A percentile compares a stretch with the other conserved stretches of the same genome.
Evolutionary conservation across 1,284 basidiomycete genomes (phyloP).

Genomic region (Malassezia restricta): DNA sequence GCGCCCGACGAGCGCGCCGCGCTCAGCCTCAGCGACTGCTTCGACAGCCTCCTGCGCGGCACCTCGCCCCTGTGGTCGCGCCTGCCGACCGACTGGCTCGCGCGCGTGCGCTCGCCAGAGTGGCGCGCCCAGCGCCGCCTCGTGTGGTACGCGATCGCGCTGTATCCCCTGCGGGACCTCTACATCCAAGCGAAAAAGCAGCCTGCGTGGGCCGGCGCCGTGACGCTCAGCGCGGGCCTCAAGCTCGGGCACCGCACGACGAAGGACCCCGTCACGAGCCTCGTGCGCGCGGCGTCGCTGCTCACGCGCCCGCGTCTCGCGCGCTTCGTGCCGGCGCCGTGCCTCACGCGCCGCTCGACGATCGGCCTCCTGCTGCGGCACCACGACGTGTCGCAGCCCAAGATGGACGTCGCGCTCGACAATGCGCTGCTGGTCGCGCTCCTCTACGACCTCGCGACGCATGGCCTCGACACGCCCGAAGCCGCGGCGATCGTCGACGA

Average conservation of each 20-base stretch:
- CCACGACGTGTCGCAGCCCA: conserved; percentile 14
- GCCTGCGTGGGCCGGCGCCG: conserved; percentile 28
- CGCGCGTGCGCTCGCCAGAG: conserved; percentile 3
- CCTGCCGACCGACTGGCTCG: conserved; percentile 17
- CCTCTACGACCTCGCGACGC: conserved; percentile 17
- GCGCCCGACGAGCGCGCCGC: conserved; percentile 4
- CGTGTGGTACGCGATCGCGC: conserved; percentile 24
- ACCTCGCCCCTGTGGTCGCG: conserved; percentile 16
- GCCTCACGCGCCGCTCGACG: background rate
- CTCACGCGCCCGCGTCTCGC: conserved; percentile 8
- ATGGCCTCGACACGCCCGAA: background rate
- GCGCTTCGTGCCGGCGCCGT: conserved; percentile 1
- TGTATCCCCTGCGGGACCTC: conserved; percentile 23
- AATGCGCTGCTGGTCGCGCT: conserved; percentile 24
- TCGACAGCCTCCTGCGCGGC: conserved; percentile 14
- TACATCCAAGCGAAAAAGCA: conserved; percentile 32
- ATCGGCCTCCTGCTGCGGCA: conserved; percentile 25
- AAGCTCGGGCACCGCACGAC: conserved; percentile 33
- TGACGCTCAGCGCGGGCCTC: conserved; percentile 30
- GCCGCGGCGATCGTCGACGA: conserved; percentile 10
- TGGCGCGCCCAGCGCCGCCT: conserved; percentile 18
- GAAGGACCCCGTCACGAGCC: conserved; percentile 25
- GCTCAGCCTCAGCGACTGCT: conserved; percentile 3
- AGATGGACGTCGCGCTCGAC: conserved; percentile 18
- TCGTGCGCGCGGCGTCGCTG: conserved; percentile 14